Conservation (phyloP, 2,329 filamentous ascomycete species). For the Apiospora hydei region DNA sequence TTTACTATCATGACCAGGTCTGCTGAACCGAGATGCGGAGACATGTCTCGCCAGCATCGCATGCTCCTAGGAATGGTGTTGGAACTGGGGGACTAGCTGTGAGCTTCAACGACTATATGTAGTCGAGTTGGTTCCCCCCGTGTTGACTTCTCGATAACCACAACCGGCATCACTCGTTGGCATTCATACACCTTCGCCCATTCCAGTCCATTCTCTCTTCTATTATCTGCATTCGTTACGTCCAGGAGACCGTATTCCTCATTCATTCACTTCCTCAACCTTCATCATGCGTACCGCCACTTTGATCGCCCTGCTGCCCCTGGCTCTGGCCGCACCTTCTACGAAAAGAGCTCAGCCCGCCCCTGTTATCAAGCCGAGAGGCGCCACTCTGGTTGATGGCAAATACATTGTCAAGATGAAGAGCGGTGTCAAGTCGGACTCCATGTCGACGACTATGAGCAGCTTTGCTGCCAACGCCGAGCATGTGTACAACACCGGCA, state of each 20-base stretch:
- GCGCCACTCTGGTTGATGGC: slow-evolving; percentile 41
- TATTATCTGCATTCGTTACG: slow-evolving; percentile 8
- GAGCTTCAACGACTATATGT: slow-evolving; percentile 14
- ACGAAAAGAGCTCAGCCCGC: slow-evolving; percentile 40
- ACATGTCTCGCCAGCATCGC: slow-evolving; percentile 5
- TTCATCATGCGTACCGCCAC: slow-evolving; percentile 37
- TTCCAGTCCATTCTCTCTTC: slow-evolving; percentile 16
- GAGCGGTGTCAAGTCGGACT: slow-evolving; percentile 40
- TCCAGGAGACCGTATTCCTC: slow-evolving; percentile 19
- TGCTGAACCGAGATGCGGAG: slow-evolving; percentile 1
- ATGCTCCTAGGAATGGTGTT: slow-evolving; percentile 12
- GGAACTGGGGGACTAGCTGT: background rate
- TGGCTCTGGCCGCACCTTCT: slow-evolving; percentile 42
- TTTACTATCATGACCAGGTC: background rate
- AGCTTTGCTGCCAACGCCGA: slow-evolving; percentile 41
- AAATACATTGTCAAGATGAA: slow-evolving; percentile 57
- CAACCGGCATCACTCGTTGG: slow-evolving; percentile 16
- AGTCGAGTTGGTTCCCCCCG: slow-evolving; percentile 8
- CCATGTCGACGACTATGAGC: slow-evolving; percentile 42
- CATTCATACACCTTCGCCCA: slow-evolving; percentile 13
- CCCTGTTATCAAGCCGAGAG: slow-evolving; percentile 40
- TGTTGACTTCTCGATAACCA: background rate
- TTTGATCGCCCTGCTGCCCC: slow-evolving; percentile 37
- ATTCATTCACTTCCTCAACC: slow-evolving; percentile 1
- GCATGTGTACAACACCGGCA: slow-evolving; percentile 40